These are phyloP conservation scores for Aspergillus uvarum DNA, from an alignment of 2,329 filamentous ascomycete genomes.

Conservation along the genomic window DNA sequence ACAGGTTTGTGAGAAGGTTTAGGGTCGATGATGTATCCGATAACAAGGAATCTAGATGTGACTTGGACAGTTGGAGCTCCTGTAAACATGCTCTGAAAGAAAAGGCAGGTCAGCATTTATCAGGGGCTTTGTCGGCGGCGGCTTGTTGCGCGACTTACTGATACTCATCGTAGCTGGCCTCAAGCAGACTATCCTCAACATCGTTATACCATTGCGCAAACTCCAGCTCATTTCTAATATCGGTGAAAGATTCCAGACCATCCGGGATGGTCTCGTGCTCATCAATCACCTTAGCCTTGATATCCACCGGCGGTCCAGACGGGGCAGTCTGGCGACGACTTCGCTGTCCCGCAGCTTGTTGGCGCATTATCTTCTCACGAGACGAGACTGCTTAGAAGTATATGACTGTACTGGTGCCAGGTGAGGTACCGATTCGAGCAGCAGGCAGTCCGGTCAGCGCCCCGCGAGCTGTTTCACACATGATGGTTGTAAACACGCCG, in stretches of 20 bases:
- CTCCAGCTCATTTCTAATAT: conserved; percentile 59
- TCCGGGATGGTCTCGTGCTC: conserved; percentile 17
- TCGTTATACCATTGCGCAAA: conserved; percentile 60
- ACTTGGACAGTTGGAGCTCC: conserved; percentile 75
- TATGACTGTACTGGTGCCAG: background rate
- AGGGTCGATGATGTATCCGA: conserved; percentile 74
- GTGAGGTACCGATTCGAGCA: background rate
- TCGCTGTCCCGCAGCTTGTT: conserved; percentile 33
- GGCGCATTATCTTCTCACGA: conserved; percentile 23
- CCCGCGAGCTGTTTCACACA: background rate
- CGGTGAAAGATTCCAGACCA: conserved; percentile 25
- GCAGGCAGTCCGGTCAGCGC: conserved; percentile 1
- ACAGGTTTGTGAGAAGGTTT: conserved; percentile 72
- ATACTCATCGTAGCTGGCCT: conserved; percentile 83
- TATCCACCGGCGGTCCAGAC: conserved; percentile 33
- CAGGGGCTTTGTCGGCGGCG: conserved; percentile 1
- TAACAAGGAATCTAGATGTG: conserved; percentile 77
- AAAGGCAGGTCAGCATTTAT: conserved; percentile 9
- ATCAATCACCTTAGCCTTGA: conserved; percentile 24
- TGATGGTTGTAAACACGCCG: background rate
- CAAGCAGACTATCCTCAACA: conserved; percentile 67
- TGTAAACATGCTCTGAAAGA: conserved; percentile 68
- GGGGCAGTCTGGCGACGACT: conserved; percentile 40
- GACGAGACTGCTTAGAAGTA: background rate
- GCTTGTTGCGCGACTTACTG: conserved; percentile 53